Evolutionary conservation across 345 rosid species (phyloP), one percentile per base, ranked within the genome.

Genomic region (Syzygium aqueum): DNA sequence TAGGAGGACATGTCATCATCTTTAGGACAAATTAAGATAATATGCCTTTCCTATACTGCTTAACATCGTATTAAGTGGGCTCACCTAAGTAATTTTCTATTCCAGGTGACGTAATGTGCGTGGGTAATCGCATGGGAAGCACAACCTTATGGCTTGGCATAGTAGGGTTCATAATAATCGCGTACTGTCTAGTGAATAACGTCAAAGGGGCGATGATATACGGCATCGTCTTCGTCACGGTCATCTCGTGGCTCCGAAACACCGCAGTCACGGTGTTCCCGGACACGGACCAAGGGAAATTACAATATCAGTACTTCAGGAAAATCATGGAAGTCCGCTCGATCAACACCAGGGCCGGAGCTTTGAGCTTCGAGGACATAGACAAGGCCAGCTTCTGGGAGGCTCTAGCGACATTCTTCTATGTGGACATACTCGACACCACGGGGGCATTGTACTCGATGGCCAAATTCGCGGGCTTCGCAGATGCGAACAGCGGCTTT

Each of bases 161-260:
- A 8, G 94, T 95, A 2, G 99, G 99, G 0, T 96, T 97, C 89
- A 95, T 95, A 17, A 94, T 97, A 53, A 97, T 95, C 56, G 96
- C 97, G 4, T 95, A 95, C 46, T 95, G 97, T 86, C 77, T 95
- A 10, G 95, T 92, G 77, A 95, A 95, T 84, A 92, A 95, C 63
- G 84, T 95, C 2, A 96, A 96, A 86, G 98, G 99, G 5, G 98
- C 96, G 0, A 95, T 96, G 94, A 95, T 97, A 5, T 96, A 95
- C 87, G 98, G 98, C 14, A 92, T 96, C 59, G 78, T 97, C 8
- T 93, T 97, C 54, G 99, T 97, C 10, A 96, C 97, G 54, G 97
- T 91, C 1, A 88, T 97, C 46, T 96, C 96, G 1, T 97, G 99
- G 99, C 95, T 96, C 89, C 96, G 94, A 56, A 88, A 94, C 93